These are phyloP conservation scores for Globisporangium parvum DNA, from an alignment of 352 stramenopile genomes.

Conservation along the genomic window DNA sequence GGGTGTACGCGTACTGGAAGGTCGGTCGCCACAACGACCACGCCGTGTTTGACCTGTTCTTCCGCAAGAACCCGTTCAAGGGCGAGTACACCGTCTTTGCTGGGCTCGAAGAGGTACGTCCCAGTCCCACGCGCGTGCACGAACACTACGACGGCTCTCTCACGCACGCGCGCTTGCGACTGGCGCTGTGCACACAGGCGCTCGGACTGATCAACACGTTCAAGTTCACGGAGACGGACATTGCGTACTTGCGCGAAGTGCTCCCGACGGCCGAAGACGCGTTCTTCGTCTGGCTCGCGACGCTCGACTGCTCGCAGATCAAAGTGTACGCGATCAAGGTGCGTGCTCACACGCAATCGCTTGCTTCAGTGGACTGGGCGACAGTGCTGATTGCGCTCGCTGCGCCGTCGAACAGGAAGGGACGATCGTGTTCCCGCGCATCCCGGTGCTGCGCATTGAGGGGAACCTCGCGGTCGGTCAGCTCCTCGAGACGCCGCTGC, in stretches of 20 bases:
- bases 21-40: constrained; percentile 90
- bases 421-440: constrained; percentile 94
- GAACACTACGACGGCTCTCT: not conserved
- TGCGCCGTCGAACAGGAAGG: constrained; percentile 66
- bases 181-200: constrained; percentile 19
- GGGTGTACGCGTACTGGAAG: constrained; percentile 99
- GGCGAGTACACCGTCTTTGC: constrained; percentile 96
- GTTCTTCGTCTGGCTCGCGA: constrained; percentile 95
- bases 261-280: constrained; percentile 86
- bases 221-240: constrained; percentile 90
- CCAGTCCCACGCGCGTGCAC: not conserved
- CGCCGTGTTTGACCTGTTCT: constrained; percentile 96
- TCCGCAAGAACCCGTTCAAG: constrained; percentile 99
- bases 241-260: constrained; percentile 90
- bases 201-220: constrained; percentile 93
- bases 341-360: not conserved
- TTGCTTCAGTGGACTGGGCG: not conserved
- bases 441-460: constrained; percentile 92
- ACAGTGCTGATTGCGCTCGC: not conserved
- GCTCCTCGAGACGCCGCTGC: constrained; percentile 96
- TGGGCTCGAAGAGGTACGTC: constrained; percentile 78
- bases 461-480: constrained; percentile 93
- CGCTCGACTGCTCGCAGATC: constrained; percentile 90
- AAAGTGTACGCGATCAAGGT: constrained; percentile 91
- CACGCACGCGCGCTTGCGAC: not conserved